A percentile compares a stretch with the other conserved stretches of the same genome.
phyloP scores from a whole-genome alignment of 208 protist genomes.

The Novymonas esmeraldas region DNA sequence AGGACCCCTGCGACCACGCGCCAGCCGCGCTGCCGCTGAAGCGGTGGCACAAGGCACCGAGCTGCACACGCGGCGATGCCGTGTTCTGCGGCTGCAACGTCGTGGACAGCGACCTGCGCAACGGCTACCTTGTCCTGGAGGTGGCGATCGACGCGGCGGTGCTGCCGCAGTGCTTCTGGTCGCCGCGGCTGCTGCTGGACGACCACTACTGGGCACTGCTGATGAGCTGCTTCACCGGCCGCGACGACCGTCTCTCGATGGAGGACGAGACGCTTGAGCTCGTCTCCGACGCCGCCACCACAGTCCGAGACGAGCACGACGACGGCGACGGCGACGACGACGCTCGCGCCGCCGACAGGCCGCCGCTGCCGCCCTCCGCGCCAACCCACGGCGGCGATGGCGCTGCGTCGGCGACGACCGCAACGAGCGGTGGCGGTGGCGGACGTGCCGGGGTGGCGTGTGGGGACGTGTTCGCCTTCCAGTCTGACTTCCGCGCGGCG shows the following conservation, averaged over 20 bases:
- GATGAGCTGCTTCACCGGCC: constrained; percentile 63
- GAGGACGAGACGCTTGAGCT: constrained; percentile 16
- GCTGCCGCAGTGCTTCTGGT: constrained; percentile 36
- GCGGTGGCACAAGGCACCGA: constrained; percentile 30
- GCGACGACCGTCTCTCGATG: constrained; percentile 44
- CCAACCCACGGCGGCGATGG: neutral
- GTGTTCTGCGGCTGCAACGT: constrained; percentile 66
- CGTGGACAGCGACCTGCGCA: constrained; percentile 74
- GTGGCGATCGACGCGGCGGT: constrained; percentile 42
- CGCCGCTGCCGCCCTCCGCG: neutral
- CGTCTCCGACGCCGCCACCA: neutral
- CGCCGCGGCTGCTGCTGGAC: constrained; percentile 27
- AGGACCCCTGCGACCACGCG: neutral
- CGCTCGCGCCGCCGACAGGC: neutral
- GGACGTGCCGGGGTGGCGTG: neutral
- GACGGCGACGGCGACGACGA: constrained; percentile 4
- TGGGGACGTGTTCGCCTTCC: constrained; percentile 41
- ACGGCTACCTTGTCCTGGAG: constrained; percentile 73
- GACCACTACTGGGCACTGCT: constrained; percentile 48
- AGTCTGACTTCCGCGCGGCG: constrained; percentile 52
- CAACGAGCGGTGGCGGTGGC: neutral
- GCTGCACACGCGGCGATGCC: constrained; percentile 33
- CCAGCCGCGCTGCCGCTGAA: neutral
- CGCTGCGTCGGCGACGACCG: neutral
- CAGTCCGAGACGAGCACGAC: too few relatives aligned